phyloP scores from a whole-genome alignment of 306 rosid species.

The Abrus pulchellus region DNA sequence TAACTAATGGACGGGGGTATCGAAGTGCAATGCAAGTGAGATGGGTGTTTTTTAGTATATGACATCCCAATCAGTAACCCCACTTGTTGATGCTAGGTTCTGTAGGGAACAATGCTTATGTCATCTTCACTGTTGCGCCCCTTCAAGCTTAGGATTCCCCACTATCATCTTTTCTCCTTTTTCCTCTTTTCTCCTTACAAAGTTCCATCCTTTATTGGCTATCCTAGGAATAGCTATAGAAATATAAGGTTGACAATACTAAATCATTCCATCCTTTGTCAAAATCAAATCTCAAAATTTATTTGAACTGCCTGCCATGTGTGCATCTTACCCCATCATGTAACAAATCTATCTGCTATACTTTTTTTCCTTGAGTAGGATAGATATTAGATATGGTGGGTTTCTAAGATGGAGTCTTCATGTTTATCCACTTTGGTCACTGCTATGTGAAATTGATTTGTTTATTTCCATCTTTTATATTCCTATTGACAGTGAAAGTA shows the following conservation, averaged over 20 bases:
- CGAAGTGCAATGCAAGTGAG: slow-evolving; percentile 52
- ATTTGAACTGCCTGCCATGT: slow-evolving; percentile 66
- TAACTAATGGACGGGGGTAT: slow-evolving; percentile 46
- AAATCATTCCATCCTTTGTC: slow-evolving; percentile 52
- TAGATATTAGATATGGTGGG: slow-evolving; percentile 48
- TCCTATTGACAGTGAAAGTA: slow-evolving; percentile 53
- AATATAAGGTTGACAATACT: slow-evolving; percentile 62
- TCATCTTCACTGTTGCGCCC: slow-evolving; percentile 72
- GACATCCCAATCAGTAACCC: slow-evolving; percentile 58
- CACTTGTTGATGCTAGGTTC: slow-evolving; percentile 76
- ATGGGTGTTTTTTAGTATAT: slow-evolving; percentile 50
- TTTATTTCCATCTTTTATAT: slow-evolving; percentile 47
- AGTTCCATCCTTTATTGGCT: slow-evolving; percentile 56
- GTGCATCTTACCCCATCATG: slow-evolving; percentile 59
- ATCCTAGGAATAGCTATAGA: slow-evolving; percentile 57
- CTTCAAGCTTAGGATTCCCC: slow-evolving; percentile 86
- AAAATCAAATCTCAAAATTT: slow-evolving; percentile 57
- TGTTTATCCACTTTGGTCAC: slow-evolving; percentile 60
- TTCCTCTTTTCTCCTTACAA: slow-evolving; percentile 51
- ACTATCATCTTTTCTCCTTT: slow-evolving; percentile 59
- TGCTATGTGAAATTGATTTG: slow-evolving; percentile 39
- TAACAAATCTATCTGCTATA: slow-evolving; percentile 44
- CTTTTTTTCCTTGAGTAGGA: slow-evolving; percentile 45
- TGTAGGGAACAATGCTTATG: slow-evolving; percentile 69
- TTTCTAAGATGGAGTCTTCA: slow-evolving; percentile 52